Conservation (phyloP, 148 eudicot species). For the Amaranthus hypochondriacus region DNA sequence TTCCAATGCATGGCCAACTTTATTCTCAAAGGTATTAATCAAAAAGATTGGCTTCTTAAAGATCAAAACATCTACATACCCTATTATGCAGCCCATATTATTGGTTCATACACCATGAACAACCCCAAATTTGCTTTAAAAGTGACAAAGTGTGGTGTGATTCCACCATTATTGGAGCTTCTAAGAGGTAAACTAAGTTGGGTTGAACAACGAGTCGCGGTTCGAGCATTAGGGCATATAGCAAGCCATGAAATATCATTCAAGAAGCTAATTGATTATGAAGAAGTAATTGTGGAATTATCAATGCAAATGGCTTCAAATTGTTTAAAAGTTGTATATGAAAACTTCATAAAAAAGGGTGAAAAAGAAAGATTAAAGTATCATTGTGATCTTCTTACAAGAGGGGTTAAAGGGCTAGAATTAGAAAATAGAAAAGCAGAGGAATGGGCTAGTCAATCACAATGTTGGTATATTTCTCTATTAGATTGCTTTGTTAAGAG, state of each 20-base stretch:
- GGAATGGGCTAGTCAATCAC: constrained; percentile 88
- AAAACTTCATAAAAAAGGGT: constrained; percentile 24
- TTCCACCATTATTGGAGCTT: constrained; percentile 64
- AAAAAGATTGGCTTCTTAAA: constrained; percentile 50
- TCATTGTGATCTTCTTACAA: constrained; percentile 67
- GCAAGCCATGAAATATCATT: constrained; percentile 67
- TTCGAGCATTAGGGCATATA: constrained; percentile 75
- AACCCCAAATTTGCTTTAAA: constrained; percentile 41
- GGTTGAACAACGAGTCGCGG: constrained; percentile 81
- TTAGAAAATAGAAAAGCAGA: constrained; percentile 72
- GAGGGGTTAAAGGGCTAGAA: constrained; percentile 68
- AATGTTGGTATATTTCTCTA: constrained; percentile 68
- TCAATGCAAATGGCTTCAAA: constrained; percentile 29
- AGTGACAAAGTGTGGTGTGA: constrained; percentile 59
- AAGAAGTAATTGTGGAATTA: constrained; percentile 39
- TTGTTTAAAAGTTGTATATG: constrained; percentile 24
- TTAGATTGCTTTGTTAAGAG: constrained; percentile 60
- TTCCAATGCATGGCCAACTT: constrained; percentile 66
- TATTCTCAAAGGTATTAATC: constrained; percentile 44
- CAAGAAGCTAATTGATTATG: constrained; percentile 38
- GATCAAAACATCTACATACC: constrained; percentile 76
- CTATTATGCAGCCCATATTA: constrained; percentile 80
- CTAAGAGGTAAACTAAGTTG: constrained; percentile 67
- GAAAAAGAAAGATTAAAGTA: constrained; percentile 43
- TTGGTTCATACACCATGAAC: constrained; percentile 85